A percentile compares a stretch with the other conserved stretches of the same genome.
These are phyloP conservation scores for Flaveria ramosissima DNA, from an alignment of 129 eudicot genomes.

Conservation along the genomic window DNA sequence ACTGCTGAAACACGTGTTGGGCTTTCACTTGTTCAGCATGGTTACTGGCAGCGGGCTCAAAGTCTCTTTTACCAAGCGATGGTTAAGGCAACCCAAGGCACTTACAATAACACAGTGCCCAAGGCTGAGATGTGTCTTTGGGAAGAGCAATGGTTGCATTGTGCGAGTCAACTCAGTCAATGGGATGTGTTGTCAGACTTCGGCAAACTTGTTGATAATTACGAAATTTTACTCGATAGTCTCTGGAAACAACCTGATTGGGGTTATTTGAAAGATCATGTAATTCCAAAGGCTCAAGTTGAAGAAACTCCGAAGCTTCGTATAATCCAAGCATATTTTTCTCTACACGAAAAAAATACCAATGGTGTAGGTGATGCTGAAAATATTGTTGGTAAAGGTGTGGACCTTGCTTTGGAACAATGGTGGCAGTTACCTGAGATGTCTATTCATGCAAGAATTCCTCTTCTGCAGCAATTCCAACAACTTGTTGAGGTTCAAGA, in stretches of 20 bases:
- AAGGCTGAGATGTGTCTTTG: constrained; percentile 99
- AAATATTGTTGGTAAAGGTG: constrained; percentile 90
- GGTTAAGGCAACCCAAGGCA: constrained; percentile 98
- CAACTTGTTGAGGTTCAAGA: constrained; percentile 99
- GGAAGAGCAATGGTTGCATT: constrained; percentile 97
- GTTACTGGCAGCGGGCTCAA: constrained; percentile 98
- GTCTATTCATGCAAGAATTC: constrained; percentile 93
- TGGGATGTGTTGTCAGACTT: constrained; percentile 94
- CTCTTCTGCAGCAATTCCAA: constrained; percentile 95
- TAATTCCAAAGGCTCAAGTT: constrained; percentile 93
- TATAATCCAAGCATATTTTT: constrained; percentile 86
- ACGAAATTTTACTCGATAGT: constrained; percentile 88
- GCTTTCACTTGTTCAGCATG: constrained; percentile 97
- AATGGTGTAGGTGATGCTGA: constrained; percentile 95
- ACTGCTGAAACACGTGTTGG: constrained; percentile 97
- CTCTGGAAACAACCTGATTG: constrained; percentile 99
- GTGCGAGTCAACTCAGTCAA: constrained; percentile 95
- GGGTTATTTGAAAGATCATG: constrained; percentile 84
- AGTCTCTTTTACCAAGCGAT: constrained; percentile 95
- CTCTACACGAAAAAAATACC: constrained; percentile 87
- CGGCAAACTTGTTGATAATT: constrained; percentile 88
- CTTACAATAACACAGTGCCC: constrained; percentile 93
- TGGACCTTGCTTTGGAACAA: constrained; percentile 94
- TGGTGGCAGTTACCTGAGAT: constrained; percentile 99
- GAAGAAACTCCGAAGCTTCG: constrained; percentile 99